Percentiles rank a stretch among this genome's conserved stretches.
phyloP scores from a whole-genome alignment of 2,329 filamentous ascomycete genomes.

The Chaetoscypha palmicola region DNA sequence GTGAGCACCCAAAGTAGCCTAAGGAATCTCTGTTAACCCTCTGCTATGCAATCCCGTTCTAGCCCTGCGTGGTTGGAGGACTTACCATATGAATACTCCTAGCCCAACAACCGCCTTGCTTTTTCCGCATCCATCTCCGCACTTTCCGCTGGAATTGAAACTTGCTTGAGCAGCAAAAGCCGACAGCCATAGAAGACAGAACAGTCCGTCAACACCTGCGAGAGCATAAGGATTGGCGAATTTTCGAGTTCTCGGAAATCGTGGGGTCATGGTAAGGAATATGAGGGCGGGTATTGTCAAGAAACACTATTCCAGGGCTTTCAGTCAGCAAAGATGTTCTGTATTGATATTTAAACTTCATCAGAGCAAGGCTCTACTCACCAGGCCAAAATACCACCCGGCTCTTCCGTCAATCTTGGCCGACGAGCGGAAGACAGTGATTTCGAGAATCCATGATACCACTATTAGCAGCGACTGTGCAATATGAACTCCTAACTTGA shows the following conservation, averaged over 20 bases:
- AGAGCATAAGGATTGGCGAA: constrained; percentile 57
- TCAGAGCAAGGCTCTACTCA: constrained; percentile 34
- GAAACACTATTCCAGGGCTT: constrained; percentile 46
- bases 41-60: not conserved
- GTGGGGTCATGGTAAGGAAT: constrained; percentile 57
- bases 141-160: constrained; percentile 51
- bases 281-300: constrained; percentile 57
- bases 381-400: constrained; percentile 58
- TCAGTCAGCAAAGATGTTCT: not conserved
- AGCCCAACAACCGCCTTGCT: constrained; percentile 58
- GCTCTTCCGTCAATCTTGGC: constrained; percentile 49
- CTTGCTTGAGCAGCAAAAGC: constrained; percentile 59
- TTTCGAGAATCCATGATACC: constrained; percentile 52
- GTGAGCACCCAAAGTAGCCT: constrained; percentile 51
- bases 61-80: not conserved
- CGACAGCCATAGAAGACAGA: constrained; percentile 56
- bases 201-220: constrained; percentile 50
- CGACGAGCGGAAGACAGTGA: constrained; percentile 48
- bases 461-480: constrained; percentile 48
- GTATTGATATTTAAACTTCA: not conserved
- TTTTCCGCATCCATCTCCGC: constrained; percentile 48
- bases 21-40: constrained; percentile 1
- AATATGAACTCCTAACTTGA: constrained; percentile 51
- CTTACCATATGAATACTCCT: constrained; percentile 57
- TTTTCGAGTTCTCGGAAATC: constrained; percentile 54